phyloP scores from a whole-genome alignment of 768 basidiomycete genomes.

The Pleurotus sapidus region DNA sequence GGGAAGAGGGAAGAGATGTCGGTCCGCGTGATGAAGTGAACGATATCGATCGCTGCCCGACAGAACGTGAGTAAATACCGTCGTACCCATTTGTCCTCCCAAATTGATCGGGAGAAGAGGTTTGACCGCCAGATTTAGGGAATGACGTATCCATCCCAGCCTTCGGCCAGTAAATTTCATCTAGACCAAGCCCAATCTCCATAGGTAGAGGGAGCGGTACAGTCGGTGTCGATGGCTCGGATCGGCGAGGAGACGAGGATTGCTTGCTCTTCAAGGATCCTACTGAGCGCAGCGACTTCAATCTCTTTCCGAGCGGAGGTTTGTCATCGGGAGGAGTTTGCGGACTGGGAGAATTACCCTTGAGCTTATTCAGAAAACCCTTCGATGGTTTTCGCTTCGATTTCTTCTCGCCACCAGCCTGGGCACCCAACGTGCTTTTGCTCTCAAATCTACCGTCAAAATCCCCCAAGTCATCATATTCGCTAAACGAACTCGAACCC shows the following conservation, averaged over 20 bases:
- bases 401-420: conserved; percentile 32
- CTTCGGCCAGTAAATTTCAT: conserved; percentile 51
- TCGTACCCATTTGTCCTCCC: conserved; percentile 23
- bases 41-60: conserved; percentile 73
- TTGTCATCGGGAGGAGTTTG: conserved; percentile 43
- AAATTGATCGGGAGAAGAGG: conserved; percentile 32
- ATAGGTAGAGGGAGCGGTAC: conserved; percentile 49
- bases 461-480: conserved; percentile 85
- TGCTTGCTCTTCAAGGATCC: conserved; percentile 68
- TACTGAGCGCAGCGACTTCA: conserved; percentile 81
- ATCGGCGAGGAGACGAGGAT: conserved; percentile 27
- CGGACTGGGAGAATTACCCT: conserved; percentile 36
- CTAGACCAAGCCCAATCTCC: conserved; percentile 55
- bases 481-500: conserved; percentile 73
- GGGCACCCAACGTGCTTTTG: conserved; percentile 63
- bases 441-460: conserved; percentile 88
- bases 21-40: conserved; percentile 42
- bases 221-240: conserved; percentile 45
- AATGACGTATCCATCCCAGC: conserved; percentile 21
- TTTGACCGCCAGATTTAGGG: conserved; percentile 16
- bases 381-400: conserved; percentile 59
- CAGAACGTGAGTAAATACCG: conserved; percentile 37
- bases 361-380: conserved; percentile 66
- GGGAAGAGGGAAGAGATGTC: conserved; percentile 40
- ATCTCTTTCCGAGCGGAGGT: conserved; percentile 38